Base-by-base conservation (phyloP, 2,329 filamentous ascomycete species). In the Cytospora mali region DNA sequence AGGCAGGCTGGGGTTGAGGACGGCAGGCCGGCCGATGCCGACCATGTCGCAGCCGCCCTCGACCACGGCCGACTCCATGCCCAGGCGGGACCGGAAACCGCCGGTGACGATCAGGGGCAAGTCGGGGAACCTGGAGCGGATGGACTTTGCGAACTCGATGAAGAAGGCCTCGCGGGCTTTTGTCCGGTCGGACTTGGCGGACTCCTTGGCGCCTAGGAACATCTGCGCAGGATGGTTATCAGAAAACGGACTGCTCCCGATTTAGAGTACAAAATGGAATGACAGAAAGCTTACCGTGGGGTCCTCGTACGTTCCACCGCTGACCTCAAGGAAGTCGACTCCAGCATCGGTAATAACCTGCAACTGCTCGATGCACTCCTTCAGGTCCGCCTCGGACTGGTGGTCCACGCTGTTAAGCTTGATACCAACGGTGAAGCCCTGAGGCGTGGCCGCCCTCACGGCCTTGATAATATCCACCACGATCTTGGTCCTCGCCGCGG, bases 271-370 rank as follows among this genome's bases (percentile, higher is more conserved):
- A 18, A 14, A 31, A n/a, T n/a, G n/a, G n/a, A n/a, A n/a, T 6
- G 14, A 7, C 21, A 7, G 0, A 46, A 68, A 58, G 63, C 70
- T 57, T 69, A 84, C 81, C 56, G 66, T 68, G 0, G 84, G 79
- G 61, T 85, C 73, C 67, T 87, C 82, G 66, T 83, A 87, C 0
- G 73, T 82, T 0, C 89, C 88, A 0, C 88, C 89, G 21, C 82
- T 86, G 28, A 91, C 80, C 72, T 92, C 88, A 2, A 91, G 74
- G 66, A 90, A 90, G 72, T 91, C 88, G 1, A 91, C 74, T 6
- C 75, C 82, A 46, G 77, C 78, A 6, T 74, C 75, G 0, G 73
- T 72, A 5, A 88, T 79, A 21, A 77, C 70, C n/a, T 76, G 72
- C 11, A 88, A 76, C 69, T 90, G 87, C 62, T 84, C 80, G 46